Percentiles rank a stretch among this genome's conserved stretches.
These are phyloP conservation scores for Didymella keratinophila DNA, from an alignment of 2,329 filamentous ascomycete genomes.

Conservation along the genomic window DNA sequence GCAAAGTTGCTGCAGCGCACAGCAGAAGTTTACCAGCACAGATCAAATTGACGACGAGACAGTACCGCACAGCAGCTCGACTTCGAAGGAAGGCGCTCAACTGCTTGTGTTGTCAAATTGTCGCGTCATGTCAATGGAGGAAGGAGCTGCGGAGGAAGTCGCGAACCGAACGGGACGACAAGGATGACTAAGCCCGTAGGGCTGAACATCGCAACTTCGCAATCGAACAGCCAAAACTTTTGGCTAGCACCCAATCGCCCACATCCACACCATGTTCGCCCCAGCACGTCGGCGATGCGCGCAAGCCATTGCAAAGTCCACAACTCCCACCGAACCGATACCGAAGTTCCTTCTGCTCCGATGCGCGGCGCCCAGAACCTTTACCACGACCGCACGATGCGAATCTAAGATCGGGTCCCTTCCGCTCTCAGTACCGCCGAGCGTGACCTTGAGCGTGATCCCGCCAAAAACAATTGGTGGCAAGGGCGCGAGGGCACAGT, in stretches of 20 bases:
- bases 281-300: conserved; percentile 64
- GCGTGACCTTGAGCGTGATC: conserved; percentile 74
- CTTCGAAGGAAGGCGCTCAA: neutral
- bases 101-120: conserved; percentile 8
- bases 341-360: conserved; percentile 77
- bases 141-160: conserved; percentile 11
- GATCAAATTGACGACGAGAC: neutral
- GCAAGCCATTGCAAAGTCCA: conserved; percentile 62
- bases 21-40: neutral
- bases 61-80: neutral
- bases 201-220: conserved; percentile 18
- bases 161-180: conserved; percentile 12
- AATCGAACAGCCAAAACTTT: conserved; percentile 34
- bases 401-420: conserved; percentile 86
- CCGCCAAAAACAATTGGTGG: conserved; percentile 65
- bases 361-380: conserved; percentile 60
- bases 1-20: conserved; percentile 1
- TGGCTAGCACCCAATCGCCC: conserved; percentile 22
- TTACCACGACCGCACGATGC: conserved; percentile 73
- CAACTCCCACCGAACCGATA: conserved; percentile 59
- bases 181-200: conserved; percentile 4
- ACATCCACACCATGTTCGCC: conserved; percentile 65
- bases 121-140: neutral
- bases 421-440: conserved; percentile 51
- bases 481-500: conserved; percentile 68